phyloP scores from a whole-genome alignment of 208 protist species.

The Porcisia hertigi region DNA sequence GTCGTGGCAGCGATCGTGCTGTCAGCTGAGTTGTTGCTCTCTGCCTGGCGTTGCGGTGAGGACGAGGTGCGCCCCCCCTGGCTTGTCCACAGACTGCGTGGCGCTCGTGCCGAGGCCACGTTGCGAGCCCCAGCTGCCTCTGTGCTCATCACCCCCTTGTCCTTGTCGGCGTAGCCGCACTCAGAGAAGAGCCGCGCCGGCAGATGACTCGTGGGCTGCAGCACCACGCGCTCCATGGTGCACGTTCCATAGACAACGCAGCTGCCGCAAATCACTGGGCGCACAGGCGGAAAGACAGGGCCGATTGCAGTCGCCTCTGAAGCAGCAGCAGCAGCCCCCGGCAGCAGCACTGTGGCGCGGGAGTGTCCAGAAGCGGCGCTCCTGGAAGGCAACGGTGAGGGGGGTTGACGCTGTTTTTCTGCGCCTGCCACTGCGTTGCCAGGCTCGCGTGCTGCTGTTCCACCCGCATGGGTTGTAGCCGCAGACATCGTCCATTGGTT shows the following conservation, averaged over 20 bases:
- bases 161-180: neutral
- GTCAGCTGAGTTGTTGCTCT: neutral
- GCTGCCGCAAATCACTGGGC: constrained; percentile 19
- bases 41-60: neutral
- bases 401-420: neutral
- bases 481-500: neutral
- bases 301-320: neutral
- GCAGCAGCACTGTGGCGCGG: neutral
- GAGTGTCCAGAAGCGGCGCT: neutral
- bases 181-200: neutral
- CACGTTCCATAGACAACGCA: constrained; percentile 23
- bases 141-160: neutral
- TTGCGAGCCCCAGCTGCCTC: neutral
- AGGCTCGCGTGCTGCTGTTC: neutral
- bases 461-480: neutral
- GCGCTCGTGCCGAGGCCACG: neutral
- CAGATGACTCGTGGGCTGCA: constrained; percentile 12
- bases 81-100: neutral
- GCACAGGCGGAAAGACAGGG: constrained; percentile 7
- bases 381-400: neutral
- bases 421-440: neutral
- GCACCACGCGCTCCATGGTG: constrained; percentile 22
- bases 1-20: neutral
- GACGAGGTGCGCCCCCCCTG: neutral
- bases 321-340: neutral